Evolutionary conservation across 345 rosid species (phyloP).

Genomic region (Syzygium aqueum): DNA sequence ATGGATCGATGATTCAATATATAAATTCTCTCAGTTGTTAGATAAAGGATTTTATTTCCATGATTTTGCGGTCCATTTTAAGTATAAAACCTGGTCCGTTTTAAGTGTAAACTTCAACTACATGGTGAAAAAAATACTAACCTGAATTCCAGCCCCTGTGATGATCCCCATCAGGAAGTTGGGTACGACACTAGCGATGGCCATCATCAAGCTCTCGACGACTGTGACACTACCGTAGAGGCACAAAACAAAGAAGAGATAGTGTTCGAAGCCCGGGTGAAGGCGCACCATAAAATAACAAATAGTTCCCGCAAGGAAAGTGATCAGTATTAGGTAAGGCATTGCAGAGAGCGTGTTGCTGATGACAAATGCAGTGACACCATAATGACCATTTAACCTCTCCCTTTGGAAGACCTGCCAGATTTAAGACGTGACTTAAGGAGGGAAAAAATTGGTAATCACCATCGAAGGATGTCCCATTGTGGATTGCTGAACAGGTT

Average conservation of each 20-base stretch:
- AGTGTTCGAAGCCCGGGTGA: slow-evolving; percentile 79
- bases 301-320: slow-evolving; percentile 78
- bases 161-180: slow-evolving; percentile 99
- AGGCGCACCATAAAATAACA: slow-evolving; percentile 89
- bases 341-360: slow-evolving; percentile 85
- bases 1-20: neutral
- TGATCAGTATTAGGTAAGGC: slow-evolving; percentile 71
- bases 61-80: neutral
- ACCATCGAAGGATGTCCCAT: neutral
- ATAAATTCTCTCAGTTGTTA: neutral
- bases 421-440: neutral
- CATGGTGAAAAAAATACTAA: neutral
- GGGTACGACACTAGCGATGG: slow-evolving; percentile 80
- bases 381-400: slow-evolving; percentile 91
- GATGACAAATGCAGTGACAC: slow-evolving; percentile 74
- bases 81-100: neutral
- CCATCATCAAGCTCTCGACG: slow-evolving; percentile 99
- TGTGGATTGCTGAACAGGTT: neutral
- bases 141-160: slow-evolving; percentile 95
- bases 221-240: slow-evolving; percentile 88
- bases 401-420: slow-evolving; percentile 91
- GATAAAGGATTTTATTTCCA: neutral
- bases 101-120: neutral
- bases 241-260: slow-evolving; percentile 77
- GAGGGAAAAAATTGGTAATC: neutral